Evolutionary conservation across 805 yeast genomes (phyloP).

Genomic region (Sugiyamaella boreocaroliniensis): DNA sequence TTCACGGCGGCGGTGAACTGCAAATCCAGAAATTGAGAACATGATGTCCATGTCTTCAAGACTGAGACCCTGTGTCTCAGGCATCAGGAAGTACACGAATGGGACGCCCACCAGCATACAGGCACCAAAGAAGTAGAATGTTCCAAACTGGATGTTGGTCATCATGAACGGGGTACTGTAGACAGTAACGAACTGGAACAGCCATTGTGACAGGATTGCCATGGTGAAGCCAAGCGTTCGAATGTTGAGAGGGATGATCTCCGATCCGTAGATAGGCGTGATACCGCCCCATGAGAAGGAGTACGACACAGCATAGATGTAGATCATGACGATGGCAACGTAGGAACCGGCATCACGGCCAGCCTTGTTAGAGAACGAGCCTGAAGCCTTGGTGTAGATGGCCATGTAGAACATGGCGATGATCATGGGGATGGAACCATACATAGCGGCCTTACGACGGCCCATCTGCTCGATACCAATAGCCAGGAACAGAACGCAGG

Average conservation of each 20-base stretch:
- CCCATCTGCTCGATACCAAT: slow-evolving; percentile 43
- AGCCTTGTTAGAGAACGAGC: slow-evolving; percentile 30
- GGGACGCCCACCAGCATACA: slow-evolving; percentile 18
- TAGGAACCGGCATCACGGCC: slow-evolving; percentile 10
- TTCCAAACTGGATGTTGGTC: slow-evolving; percentile 38
- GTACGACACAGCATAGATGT: slow-evolving; percentile 7
- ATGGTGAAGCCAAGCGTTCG: slow-evolving; percentile 7
- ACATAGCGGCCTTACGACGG: slow-evolving; percentile 38
- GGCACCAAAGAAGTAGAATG: slow-evolving; percentile 39
- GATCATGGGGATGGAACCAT: slow-evolving; percentile 37
- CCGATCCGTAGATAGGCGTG: slow-evolving; percentile 9
- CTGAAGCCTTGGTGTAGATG: slow-evolving; percentile 38
- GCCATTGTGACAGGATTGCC: slow-evolving; percentile 10
- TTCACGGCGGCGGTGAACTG: slow-evolving; percentile 5
- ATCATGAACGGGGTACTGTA: slow-evolving; percentile 42
- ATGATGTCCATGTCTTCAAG: slow-evolving; percentile 37
- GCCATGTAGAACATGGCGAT: slow-evolving; percentile 45
- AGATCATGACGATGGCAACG: slow-evolving; percentile 7
- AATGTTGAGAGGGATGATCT: slow-evolving; percentile 6
- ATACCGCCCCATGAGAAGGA: slow-evolving; percentile 10
- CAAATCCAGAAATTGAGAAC: slow-evolving; percentile 9
- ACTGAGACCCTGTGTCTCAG: slow-evolving; percentile 38
- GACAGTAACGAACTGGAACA: slow-evolving; percentile 44
- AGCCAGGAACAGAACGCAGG: slow-evolving; percentile 36
- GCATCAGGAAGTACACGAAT: slow-evolving; percentile 33